These are phyloP conservation scores for Leishmania guyanensis DNA, from an alignment of 208 protist species.

Conservation along the genomic window DNA sequence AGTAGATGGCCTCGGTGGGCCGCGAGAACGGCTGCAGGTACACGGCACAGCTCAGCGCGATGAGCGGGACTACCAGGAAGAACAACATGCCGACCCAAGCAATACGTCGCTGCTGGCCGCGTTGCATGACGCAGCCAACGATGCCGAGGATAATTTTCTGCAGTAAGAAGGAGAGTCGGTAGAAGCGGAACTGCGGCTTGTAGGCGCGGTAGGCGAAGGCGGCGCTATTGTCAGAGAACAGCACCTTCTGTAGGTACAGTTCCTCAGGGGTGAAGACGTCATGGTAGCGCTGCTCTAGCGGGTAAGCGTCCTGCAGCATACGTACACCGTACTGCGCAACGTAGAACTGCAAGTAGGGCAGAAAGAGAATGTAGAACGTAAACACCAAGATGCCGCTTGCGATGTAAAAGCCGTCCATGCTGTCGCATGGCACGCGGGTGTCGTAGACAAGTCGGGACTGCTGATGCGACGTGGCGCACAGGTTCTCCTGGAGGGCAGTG, in stretches of 20 bases:
- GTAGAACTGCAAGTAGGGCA: constrained; percentile 60
- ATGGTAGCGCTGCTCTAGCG: constrained; percentile 57
- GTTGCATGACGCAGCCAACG: constrained; percentile 39
- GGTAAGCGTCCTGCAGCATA: constrained; percentile 62
- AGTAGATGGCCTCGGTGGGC: constrained; percentile 55
- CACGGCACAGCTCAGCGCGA: constrained; percentile 38
- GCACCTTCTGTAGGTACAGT: constrained; percentile 68
- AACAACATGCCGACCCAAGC: constrained; percentile 53
- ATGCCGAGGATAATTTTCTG: constrained; percentile 69
- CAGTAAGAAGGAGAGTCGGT: constrained; percentile 61
- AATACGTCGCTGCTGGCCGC: constrained; percentile 10
- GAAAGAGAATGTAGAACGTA: constrained; percentile 41
- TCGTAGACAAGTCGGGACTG: constrained; percentile 60
- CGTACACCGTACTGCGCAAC: constrained; percentile 48
- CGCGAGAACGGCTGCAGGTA: constrained; percentile 51
- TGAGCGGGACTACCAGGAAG: constrained; percentile 44
- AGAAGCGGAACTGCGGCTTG: constrained; percentile 55
- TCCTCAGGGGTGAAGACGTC: constrained; percentile 63
- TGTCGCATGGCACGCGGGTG: constrained; percentile 44
- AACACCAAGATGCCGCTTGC: constrained; percentile 41
- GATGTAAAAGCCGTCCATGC: constrained; percentile 49
- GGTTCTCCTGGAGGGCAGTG: constrained; percentile 18
- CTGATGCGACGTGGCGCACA: constrained; percentile 32
- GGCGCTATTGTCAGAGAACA: constrained; percentile 57
- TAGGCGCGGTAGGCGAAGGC: constrained; percentile 64